Evolutionary conservation across 2,329 filamentous ascomycete genomes (phyloP).

Genomic region (Mycosphaerelloides madeirae): DNA sequence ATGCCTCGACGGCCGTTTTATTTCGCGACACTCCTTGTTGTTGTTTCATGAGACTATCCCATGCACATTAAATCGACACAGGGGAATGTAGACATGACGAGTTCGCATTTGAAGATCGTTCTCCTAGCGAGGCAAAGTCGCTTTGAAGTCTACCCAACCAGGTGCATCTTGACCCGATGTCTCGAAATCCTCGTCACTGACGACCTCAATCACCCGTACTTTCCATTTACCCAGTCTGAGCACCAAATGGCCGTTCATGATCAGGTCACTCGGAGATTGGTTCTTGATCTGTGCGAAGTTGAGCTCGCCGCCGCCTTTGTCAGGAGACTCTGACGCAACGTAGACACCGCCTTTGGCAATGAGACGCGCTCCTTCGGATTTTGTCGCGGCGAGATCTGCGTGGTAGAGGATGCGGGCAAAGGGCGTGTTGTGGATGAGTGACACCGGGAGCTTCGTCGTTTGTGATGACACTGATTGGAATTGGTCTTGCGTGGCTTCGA

Average conservation of each 20-base stretch:
- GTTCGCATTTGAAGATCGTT: too few species aligned
- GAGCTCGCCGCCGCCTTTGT: slow-evolving; percentile 43
- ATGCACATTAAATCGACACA: too few species aligned
- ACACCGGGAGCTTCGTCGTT: slow-evolving; percentile 26
- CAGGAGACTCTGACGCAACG: slow-evolving; percentile 32
- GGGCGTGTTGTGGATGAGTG: slow-evolving; percentile 23
- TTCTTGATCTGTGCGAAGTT: slow-evolving; percentile 59
- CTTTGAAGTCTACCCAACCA: slow-evolving; percentile 44
- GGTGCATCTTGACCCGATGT: slow-evolving; percentile 43
- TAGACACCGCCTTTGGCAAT: slow-evolving; percentile 33
- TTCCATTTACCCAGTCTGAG: slow-evolving; percentile 58
- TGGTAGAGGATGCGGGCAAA: slow-evolving; percentile 30
- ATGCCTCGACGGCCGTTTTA: too few species aligned
- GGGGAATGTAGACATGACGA: too few species aligned
- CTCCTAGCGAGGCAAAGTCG: not conserved
- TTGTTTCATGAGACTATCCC: too few species aligned
- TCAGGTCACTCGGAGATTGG: slow-evolving; percentile 54
- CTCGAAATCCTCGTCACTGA: slow-evolving; percentile 52
- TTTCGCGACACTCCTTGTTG: too few species aligned
- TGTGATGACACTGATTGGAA: slow-evolving; percentile 6
- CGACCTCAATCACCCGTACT: slow-evolving; percentile 52
- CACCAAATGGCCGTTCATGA: slow-evolving; percentile 54
- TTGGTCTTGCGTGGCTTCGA: not conserved
- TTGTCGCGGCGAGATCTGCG: slow-evolving; percentile 29
- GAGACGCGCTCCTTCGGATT: slow-evolving; percentile 28